These are phyloP conservation scores for Dendrobium nobile DNA, from an alignment of 106 monocot genomes.

Conservation along the genomic window DNA sequence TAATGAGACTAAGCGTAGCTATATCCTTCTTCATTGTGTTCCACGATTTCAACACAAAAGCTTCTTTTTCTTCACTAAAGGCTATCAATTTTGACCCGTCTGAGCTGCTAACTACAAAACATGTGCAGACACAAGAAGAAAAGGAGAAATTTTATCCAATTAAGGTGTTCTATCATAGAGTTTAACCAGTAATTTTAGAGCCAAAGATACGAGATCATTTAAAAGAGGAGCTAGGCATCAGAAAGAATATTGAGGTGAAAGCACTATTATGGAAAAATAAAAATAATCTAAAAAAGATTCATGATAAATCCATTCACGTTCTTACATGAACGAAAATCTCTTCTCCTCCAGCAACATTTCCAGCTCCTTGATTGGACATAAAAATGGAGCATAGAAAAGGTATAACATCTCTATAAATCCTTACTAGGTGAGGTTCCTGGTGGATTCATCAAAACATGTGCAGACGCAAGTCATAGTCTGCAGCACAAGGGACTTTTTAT, in stretches of 20 bases:
- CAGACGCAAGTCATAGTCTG: constrained; percentile 65
- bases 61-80: no score
- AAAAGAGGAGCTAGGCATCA: neutral
- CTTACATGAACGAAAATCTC: constrained; percentile 34
- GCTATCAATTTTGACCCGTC: no score
- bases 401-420: constrained; percentile 40
- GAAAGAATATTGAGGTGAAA: neutral
- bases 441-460: constrained; percentile 28
- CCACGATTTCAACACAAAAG: no score
- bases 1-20: no score
- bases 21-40: no score
- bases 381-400: constrained; percentile 68
- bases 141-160: neutral
- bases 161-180: neutral
- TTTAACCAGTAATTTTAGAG: neutral
- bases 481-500: neutral
- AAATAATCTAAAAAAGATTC: neutral
- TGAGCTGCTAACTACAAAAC: no score
- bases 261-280: neutral
- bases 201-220: neutral
- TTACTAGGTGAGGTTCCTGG: constrained; percentile 23
- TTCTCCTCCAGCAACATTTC: constrained; percentile 33
- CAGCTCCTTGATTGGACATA: constrained; percentile 53
- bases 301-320: constrained; percentile 8
- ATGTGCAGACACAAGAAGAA: neutral